Conservation (phyloP, 2,329 filamentous ascomycete species). For the Neofusicoccum umdonicola region DNA sequence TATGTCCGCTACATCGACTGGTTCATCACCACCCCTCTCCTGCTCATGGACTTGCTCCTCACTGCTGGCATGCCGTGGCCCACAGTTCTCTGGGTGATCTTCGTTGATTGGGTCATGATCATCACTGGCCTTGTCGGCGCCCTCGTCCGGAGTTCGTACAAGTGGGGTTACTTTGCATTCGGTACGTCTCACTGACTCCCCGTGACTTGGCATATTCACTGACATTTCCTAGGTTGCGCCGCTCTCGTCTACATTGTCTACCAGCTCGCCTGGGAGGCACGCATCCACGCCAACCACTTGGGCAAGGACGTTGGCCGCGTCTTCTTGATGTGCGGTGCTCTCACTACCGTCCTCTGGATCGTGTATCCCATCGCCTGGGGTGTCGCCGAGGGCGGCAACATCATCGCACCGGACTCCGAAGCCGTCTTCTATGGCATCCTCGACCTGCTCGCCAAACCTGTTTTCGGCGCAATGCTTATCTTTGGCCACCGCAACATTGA, state of each 20-base stretch:
- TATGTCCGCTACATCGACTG: slow-evolving; percentile 67
- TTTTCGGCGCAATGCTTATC: slow-evolving; percentile 59
- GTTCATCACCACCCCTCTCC: slow-evolving; percentile 63
- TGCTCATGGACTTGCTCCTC: slow-evolving; percentile 62
- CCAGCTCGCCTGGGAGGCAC: slow-evolving; percentile 56
- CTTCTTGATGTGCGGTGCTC: slow-evolving; percentile 57
- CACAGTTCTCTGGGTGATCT: slow-evolving; percentile 60
- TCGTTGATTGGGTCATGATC: slow-evolving; percentile 66
- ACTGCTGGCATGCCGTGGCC: slow-evolving; percentile 65
- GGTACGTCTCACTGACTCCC: slow-evolving; percentile 23
- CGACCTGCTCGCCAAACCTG: slow-evolving; percentile 63
- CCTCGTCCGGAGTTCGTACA: slow-evolving; percentile 61
- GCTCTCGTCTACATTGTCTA: slow-evolving; percentile 61
- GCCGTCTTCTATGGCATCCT: slow-evolving; percentile 68
- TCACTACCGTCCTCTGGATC: slow-evolving; percentile 62
- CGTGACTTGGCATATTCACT: background rate
- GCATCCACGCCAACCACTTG: slow-evolving; percentile 54
- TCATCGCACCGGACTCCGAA: slow-evolving; percentile 65
- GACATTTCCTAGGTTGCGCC: slow-evolving; percentile 31
- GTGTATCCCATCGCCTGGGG: slow-evolving; percentile 66
- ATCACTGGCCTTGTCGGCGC: slow-evolving; percentile 66
- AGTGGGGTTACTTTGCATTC: slow-evolving; percentile 66
- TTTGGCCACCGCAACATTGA: slow-evolving; percentile 63
- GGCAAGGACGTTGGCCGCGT: slow-evolving; percentile 53
- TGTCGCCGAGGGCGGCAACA: slow-evolving; percentile 61